Evolutionary conservation across 768 basidiomycete species (phyloP).

Genomic region (Leccinum barrowsii): DNA sequence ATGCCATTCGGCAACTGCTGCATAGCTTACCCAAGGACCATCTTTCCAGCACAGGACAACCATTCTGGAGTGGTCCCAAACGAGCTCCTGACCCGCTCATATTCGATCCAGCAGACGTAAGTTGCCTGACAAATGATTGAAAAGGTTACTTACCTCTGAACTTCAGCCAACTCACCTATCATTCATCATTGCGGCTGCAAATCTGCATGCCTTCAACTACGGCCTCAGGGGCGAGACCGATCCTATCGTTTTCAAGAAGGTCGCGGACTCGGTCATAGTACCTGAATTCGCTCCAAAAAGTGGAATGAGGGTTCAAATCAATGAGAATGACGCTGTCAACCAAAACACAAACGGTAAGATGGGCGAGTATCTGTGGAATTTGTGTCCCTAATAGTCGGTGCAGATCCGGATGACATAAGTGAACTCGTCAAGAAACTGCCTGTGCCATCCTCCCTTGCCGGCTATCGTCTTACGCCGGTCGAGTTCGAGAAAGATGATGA

Average conservation of each 20-base stretch:
- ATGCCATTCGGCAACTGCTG: conserved; percentile 88
- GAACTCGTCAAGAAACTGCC: conserved; percentile 71
- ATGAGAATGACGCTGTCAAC: conserved; percentile 84
- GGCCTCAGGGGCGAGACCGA: conserved; percentile 90
- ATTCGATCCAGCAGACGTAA: conserved; percentile 85
- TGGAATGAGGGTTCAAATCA: conserved; percentile 91
- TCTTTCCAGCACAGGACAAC: conserved; percentile 85
- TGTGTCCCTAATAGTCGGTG: conserved; percentile 4
- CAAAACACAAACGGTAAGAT: conserved; percentile 37
- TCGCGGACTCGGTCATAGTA: conserved; percentile 78
- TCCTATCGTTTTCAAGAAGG: conserved; percentile 72
- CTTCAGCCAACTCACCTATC: conserved; percentile 76
- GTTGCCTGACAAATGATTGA: conserved; percentile 26
- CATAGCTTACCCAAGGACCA: conserved; percentile 95
- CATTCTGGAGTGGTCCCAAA: conserved; percentile 99
- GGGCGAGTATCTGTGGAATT: background rate
- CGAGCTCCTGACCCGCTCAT: conserved; percentile 88
- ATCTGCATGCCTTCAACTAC: conserved; percentile 97
- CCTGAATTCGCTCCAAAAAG: conserved; percentile 93
- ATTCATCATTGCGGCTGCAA: conserved; percentile 91
- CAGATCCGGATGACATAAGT: conserved; percentile 49
- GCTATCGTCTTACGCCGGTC: conserved; percentile 92
- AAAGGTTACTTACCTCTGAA: conserved; percentile 11
- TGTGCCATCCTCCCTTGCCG: conserved; percentile 85
- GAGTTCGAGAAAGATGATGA: conserved; percentile 99